Base-by-base conservation (phyloP, 1,284 basidiomycete species). In the Erythrobasidium hasegawianum region DNA sequence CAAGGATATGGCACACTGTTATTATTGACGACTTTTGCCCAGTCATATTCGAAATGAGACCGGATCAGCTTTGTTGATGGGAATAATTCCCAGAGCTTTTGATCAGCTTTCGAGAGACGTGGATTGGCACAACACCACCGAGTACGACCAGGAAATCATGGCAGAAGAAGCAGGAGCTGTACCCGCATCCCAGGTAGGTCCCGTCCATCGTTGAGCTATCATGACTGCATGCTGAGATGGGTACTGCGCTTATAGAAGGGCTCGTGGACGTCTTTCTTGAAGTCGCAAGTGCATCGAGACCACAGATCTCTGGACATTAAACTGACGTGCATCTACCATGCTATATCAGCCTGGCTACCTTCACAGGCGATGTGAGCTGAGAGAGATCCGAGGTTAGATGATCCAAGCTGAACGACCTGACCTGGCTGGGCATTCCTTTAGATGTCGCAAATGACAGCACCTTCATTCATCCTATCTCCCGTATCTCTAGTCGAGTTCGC, bases 361-460 rank as follows among this genome's bases (percentile, higher is more conserved):
- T 60, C n/a, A 53, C 49, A 16, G 55, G 57, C 38, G 67, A 54
- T 60, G 27, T 29, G 38, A 18, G 24, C 16, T 18, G 43, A 24
- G n/a, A 5, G 43, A 5, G 43, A n/a, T 4, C 43, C n/a, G n/a
- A n/a, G n/a, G n/a, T 7, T 47, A 47, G 43, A n/a, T 14, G 22
- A n/a, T 47, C n/a, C 43, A 47, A 47, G 43, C 33, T 33, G 33
- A 33, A n/a, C n/a, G n/a, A n/a, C n/a, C n/a, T n/a, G n/a, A n/a
- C n/a, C n/a, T n/a, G n/a, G n/a, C n/a, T n/a, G n/a, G n/a, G n/a
- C n/a, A n/a, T n/a, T n/a, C n/a, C n/a, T n/a, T n/a, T n/a, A 47
- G 43, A 47, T 98, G 59, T 95, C 89, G 1, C 86, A 87, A 3
- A 82, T 98, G 80, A 97, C 95, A 0, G 95, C 94, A 0, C 95